Evolutionary conservation across 495 filamentous ascomycete species (phyloP), one percentile per base, ranked within the genome.

Genomic region (Trichoderma virens): DNA sequence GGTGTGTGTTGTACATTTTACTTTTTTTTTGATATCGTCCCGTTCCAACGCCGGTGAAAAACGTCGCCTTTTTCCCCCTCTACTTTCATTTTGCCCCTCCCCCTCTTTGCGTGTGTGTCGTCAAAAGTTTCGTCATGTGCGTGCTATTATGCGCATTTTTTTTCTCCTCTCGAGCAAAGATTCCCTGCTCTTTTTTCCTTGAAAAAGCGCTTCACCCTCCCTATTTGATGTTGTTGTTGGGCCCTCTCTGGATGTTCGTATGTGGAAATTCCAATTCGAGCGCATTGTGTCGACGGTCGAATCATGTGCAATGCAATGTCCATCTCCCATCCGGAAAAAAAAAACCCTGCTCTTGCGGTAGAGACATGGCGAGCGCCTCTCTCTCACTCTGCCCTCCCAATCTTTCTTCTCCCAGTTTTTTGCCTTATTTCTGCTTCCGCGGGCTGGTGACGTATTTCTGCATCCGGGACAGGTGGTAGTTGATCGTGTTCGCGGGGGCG

Each of bases 391-490:
- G n/a, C n/a, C n/a, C n/a, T n/a, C n/a, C n/a, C n/a, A n/a, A 35
- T 13, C 34, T 13, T 13, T 35, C 34, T 11, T 35, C 34, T 35
- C 34, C 34, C 6, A 35, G 6, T 1, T 35, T 35, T 43, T 43
- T 43, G 7, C 39, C 39, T 66, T 60, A 77, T 70, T 86, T 85
- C 78, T 85, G 86, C 80, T 93, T 96, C 69, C 85, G 83, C 8
- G 87, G 86, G 1, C 84, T 83, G 47, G 83, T 83, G 35, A 98
- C 87, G 72, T 87, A 88, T 7, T 90, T 86, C 71, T 95, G 92
- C 79, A 98, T 86, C 66, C 94, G 84, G 70, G 83, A 83, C 43
- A 98, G 76, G 75, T 97, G 93, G 82, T 96, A 96, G 78, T 98
- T 98, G 83, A 98, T 93, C 63, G 86, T 89, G 79, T 88, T 96